Conservation (phyloP, 78 protist species). For the Monosiga brevicollis region DNA sequence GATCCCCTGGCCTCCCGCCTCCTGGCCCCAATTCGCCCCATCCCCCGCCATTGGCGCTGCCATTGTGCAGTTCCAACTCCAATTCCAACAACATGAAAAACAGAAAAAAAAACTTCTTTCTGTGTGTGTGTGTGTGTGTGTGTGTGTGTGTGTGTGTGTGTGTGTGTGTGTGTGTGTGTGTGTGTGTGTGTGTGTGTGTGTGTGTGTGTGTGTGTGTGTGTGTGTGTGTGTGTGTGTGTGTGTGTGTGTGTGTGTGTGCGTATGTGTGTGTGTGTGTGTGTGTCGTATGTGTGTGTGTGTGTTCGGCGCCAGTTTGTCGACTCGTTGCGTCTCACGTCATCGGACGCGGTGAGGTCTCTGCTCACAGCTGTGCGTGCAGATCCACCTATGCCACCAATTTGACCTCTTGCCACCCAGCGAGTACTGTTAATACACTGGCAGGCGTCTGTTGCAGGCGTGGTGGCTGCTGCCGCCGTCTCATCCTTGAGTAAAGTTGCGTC, state of each 20-base stretch:
- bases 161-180: background rate
- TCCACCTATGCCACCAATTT: background rate
- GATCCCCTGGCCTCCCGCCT: background rate
- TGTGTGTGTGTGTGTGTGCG: background rate
- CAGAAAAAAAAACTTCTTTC: background rate
- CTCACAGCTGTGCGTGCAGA: too few species aligned
- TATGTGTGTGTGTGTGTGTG: background rate
- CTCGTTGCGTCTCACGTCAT: background rate
- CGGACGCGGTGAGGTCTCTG: background rate
- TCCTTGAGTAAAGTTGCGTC: too few species aligned
- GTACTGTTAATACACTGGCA: background rate
- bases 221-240: background rate
- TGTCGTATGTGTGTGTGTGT: background rate
- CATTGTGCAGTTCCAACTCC: background rate
- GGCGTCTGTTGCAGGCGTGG: too few species aligned
- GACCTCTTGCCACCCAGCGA: background rate
- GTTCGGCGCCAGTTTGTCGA: background rate
- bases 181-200: background rate
- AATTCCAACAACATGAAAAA: background rate
- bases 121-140: background rate
- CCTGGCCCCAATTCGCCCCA: background rate
- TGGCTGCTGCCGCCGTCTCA: too few species aligned
- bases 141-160: constrained; percentile 2
- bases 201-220: background rate
- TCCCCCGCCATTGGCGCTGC: background rate